These are phyloP conservation scores for Ganoderma sp. DNA, from an alignment of 1,284 basidiomycete genomes.

Conservation along the genomic window DNA sequence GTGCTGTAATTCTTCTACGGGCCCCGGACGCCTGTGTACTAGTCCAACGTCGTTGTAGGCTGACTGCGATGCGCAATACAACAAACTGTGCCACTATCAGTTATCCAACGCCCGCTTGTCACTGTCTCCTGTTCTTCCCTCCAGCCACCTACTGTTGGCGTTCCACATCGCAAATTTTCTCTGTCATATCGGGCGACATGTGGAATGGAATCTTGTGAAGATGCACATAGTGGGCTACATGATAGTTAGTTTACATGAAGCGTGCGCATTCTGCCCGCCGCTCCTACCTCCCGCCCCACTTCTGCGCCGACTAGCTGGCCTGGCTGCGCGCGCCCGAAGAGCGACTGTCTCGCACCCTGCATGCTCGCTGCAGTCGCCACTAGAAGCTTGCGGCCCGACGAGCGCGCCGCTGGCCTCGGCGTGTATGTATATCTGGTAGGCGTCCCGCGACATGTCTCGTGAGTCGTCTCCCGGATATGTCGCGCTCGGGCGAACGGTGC, in stretches of 20 bases:
- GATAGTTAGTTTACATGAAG: not conserved
- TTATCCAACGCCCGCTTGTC: not conserved
- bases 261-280: not conserved
- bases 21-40: not conserved
- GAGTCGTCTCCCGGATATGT: not conserved
- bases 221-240: not conserved
- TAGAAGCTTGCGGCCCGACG: not conserved
- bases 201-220: not conserved
- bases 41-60: constrained; percentile 6
- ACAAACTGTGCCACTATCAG: not conserved
- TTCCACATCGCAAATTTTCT: not conserved
- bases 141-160: not conserved
- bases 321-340: constrained; percentile 5
- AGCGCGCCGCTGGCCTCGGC: not conserved
- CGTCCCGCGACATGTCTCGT: not conserved
- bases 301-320: not conserved
- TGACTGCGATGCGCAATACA: constrained; percentile 2
- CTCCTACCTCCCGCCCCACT: not conserved
- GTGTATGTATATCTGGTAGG: not conserved
- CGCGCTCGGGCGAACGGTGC: constrained; percentile 1
- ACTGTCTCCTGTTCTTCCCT: not conserved
- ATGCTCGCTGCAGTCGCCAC: not conserved
- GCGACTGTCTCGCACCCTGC: not conserved
- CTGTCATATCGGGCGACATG: not conserved
- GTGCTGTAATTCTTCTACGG: constrained; percentile 3